phyloP scores from a whole-genome alignment of 306 rosid species.

The Casuarina glauca region DNA sequence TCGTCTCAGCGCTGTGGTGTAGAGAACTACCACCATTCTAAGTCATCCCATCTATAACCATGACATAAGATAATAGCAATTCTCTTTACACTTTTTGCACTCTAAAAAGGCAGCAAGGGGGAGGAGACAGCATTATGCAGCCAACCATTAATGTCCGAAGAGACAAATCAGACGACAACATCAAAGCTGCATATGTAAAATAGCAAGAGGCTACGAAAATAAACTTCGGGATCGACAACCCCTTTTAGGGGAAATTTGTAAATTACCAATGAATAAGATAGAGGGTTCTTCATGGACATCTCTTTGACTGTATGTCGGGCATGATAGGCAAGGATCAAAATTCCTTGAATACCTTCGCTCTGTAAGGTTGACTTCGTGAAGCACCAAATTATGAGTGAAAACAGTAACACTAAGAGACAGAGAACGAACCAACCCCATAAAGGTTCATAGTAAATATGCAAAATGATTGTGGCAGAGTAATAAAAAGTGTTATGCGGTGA shows the following conservation, averaged over 20 bases:
- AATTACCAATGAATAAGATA: not conserved
- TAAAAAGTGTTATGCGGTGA: conserved; percentile 13
- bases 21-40: too few species aligned
- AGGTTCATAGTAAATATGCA: not conserved
- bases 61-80: conserved; percentile 5
- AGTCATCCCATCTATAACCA: not conserved
- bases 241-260: not conserved
- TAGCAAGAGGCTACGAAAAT: too few species aligned
- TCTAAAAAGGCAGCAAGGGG: not conserved
- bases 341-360: not conserved
- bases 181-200: not conserved
- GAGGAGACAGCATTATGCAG: not conserved
- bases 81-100: not conserved
- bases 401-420: not conserved
- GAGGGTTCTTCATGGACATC: not conserved
- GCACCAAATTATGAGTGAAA: not conserved
- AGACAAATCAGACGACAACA: too few species aligned
- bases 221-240: not conserved
- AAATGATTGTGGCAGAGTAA: not conserved
- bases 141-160: not conserved
- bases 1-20: too few species aligned
- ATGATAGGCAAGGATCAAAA: not conserved
- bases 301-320: not conserved
- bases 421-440: not conserved
- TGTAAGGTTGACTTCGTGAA: not conserved